Conservation (phyloP, 495 filamentous ascomycete genomes). For the Oleoguttula mirabilis region DNA sequence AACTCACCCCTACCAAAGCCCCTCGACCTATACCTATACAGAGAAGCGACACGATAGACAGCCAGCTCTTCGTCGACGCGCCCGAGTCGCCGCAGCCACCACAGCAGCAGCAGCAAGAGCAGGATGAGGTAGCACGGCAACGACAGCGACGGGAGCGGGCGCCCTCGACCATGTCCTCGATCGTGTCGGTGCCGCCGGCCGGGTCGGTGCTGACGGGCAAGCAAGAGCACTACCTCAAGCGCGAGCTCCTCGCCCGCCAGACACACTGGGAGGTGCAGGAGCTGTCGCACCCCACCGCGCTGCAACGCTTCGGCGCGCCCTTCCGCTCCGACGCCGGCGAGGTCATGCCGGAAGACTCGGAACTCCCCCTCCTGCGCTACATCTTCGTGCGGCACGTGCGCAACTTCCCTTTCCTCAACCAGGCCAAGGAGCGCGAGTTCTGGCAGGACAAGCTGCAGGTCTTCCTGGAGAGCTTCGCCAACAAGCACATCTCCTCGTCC, state of each 20-base stretch:
- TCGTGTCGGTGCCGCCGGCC: slow-evolving; percentile 31
- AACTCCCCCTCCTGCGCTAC: slow-evolving; percentile 85
- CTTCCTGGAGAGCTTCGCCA: slow-evolving; percentile 95
- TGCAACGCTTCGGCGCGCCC: slow-evolving; percentile 89
- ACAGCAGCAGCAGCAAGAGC: background rate
- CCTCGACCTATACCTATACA: background rate
- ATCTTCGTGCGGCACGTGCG: slow-evolving; percentile 97
- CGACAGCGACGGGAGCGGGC: slow-evolving; percentile 12
- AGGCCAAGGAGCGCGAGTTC: slow-evolving; percentile 95
- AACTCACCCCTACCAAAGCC: slow-evolving; percentile 8
- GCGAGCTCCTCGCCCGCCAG: slow-evolving; percentile 84
- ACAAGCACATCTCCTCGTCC: slow-evolving; percentile 90
- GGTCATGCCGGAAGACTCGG: slow-evolving; percentile 83
- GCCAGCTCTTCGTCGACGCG: slow-evolving; percentile 15
- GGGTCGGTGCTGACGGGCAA: slow-evolving; percentile 71
- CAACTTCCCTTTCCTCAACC: slow-evolving; percentile 93
- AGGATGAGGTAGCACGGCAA: background rate
- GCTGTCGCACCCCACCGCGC: slow-evolving; percentile 83
- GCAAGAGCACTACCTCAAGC: slow-evolving; percentile 97
- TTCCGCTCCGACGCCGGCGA: slow-evolving; percentile 88
- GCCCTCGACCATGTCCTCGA: slow-evolving; percentile 15
- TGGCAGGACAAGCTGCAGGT: slow-evolving; percentile 98
- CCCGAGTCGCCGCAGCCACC: background rate
- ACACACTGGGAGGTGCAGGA: slow-evolving; percentile 80
- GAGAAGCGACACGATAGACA: slow-evolving; percentile 14